Base-by-base conservation (phyloP, 345 rosid genomes). In the Gossypium sturtianum region DNA sequence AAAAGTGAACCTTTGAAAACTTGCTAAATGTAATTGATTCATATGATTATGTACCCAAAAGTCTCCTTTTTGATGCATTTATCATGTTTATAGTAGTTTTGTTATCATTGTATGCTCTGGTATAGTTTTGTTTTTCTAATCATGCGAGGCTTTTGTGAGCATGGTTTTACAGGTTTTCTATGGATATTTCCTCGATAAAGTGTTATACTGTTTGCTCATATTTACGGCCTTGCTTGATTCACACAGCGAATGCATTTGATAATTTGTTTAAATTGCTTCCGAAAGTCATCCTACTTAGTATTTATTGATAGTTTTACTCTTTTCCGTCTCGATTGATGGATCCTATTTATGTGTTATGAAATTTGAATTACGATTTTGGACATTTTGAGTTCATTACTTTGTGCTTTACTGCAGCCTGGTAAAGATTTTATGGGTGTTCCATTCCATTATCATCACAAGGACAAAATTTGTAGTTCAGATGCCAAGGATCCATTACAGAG, bases 401-500 rank as follows among this genome's bases (percentile, higher is more conserved):
- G 49, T 77, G 62, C 45, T 12, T 64, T 60, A 41, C 13, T 76
- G 86, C 83, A 88, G 87, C 63, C 77, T 54, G 87, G 80, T 44
- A 81, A 77, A 12, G 77, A 80, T 65, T 83, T 82, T 56, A 63
- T 44, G n/a, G 87, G 80, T 44, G 44, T 80, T 49, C 77, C 87
- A 15, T 83, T 79, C 75, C 68, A 77, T 27, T 76, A 79, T 59
- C 75, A 68, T 79, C 71, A 75, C 8, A 80, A 75, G 17, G 83
- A 79, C 29, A 81, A 84, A 82, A 64, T 20, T 34, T 65, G 61
- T 49, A 75, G 75, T 53, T 83, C 78, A 43, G 90, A 34, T 34
- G 41, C 41, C 41, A 34, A 82, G 72, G 89, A 87, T 84, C 83
- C 78, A 11, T 70, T 70, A 72, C 79, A 78, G 77, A 82, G 84